A percentile compares a stretch with the other conserved stretches of the same genome.
Evolutionary conservation across 2,329 filamentous ascomycete genomes (phyloP).

Genomic region (Trichoderma afroharzianum): DNA sequence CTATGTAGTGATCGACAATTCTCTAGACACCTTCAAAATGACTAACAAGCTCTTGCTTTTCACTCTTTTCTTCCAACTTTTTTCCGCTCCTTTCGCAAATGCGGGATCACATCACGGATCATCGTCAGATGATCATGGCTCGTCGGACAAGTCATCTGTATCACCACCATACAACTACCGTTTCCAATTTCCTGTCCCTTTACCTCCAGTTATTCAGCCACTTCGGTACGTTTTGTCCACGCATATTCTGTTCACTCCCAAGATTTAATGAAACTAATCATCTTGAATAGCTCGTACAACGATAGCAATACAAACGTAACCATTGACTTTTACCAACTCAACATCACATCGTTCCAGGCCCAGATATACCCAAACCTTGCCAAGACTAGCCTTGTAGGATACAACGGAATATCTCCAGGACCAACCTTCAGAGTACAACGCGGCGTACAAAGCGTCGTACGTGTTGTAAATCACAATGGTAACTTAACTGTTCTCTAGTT

Average conservation of each 20-base stretch:
- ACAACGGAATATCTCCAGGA: not conserved
- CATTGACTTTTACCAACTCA: not conserved
- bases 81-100: not conserved
- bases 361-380: not conserved
- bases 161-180: not conserved
- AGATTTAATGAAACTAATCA: not conserved
- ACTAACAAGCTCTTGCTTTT: not conserved
- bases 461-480: not conserved
- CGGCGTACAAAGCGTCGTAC: not conserved
- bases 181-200: not conserved
- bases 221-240: not conserved
- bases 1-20: not conserved
- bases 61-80: not conserved
- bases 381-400: not conserved
- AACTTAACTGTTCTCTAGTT: not conserved
- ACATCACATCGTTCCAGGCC: not conserved
- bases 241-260: not conserved
- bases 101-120: not conserved
- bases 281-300: not conserved
- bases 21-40: not conserved
- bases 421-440: not conserved
- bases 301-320: not conserved
- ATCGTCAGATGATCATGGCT: not conserved
- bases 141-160: not conserved
- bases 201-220: not conserved